phyloP scores from a whole-genome alignment of 2,329 filamentous ascomycete species.

The Colletotrichum nymphaeae region DNA sequence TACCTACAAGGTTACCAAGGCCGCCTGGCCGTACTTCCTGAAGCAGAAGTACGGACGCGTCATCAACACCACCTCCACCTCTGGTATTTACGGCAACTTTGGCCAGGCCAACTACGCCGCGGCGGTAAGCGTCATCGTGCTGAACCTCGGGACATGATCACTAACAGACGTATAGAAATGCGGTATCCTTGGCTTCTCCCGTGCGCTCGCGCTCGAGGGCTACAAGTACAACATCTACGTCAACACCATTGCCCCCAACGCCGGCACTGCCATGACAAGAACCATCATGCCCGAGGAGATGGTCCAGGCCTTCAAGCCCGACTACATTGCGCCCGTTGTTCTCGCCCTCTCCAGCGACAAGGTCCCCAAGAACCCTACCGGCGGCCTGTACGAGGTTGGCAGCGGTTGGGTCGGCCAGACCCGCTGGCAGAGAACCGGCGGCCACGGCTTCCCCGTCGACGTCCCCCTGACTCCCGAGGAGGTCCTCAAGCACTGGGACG shows the following conservation, averaged over 20 bases:
- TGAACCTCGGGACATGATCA: not conserved
- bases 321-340: constrained; percentile 95
- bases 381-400: constrained; percentile 92
- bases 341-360: constrained; percentile 87
- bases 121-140: constrained; percentile 65
- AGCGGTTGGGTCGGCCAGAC: constrained; percentile 94
- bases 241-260: constrained; percentile 98
- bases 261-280: constrained; percentile 93
- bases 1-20: constrained; percentile 97
- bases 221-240: constrained; percentile 98
- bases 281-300: constrained; percentile 97
- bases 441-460: constrained; percentile 91
- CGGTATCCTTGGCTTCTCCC: constrained; percentile 95
- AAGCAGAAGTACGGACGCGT: constrained; percentile 99
- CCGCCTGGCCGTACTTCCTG: constrained; percentile 96
- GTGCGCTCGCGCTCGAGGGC: constrained; percentile 91
- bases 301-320: constrained; percentile 98
- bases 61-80: constrained; percentile 96
- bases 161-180: constrained; percentile 70
- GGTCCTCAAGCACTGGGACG: constrained; percentile 79
- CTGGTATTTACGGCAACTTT: constrained; percentile 99
- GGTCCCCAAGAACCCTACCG: constrained; percentile 84
- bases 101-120: constrained; percentile 98
- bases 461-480: constrained; percentile 86
- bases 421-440: constrained; percentile 92